A percentile compares a stretch with the other conserved stretches of the same genome.
These are phyloP conservation scores for Glutinoglossum americanum DNA, from an alignment of 495 filamentous ascomycete genomes.

Conservation along the genomic window DNA sequence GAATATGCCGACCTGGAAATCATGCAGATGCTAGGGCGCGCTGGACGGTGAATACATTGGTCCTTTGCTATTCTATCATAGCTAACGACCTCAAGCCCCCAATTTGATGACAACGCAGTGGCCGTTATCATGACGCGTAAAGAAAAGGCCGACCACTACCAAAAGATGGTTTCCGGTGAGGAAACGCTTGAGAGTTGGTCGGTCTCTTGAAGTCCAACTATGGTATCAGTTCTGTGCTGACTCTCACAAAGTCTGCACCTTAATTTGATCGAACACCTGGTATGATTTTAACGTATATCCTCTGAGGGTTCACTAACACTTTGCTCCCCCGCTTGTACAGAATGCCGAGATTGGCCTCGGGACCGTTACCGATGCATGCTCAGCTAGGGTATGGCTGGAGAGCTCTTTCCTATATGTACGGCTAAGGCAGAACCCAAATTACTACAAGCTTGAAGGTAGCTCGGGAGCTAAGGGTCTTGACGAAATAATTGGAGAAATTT, in stretches of 20 bases:
- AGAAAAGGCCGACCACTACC: conserved; percentile 47
- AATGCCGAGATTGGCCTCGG: conserved; percentile 85
- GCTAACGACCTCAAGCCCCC: conserved; percentile 26
- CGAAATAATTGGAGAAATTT: conserved; percentile 55
- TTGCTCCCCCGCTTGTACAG: conserved; percentile 7
- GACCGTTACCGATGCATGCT: conserved; percentile 45
- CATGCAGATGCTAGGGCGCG: conserved; percentile 96
- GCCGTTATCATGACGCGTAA: conserved; percentile 71
- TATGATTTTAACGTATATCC: conserved; percentile 3
- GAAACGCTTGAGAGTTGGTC: conserved; percentile 67
- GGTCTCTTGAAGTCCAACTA: not conserved
- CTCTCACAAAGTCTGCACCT: conserved; percentile 40
- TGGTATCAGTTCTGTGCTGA: not conserved
- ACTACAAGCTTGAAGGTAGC: conserved; percentile 53
- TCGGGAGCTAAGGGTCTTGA: conserved; percentile 33
- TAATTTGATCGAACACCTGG: conserved; percentile 72
- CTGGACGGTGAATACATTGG: conserved; percentile 32
- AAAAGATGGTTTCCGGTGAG: conserved; percentile 63
- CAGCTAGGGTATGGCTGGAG: conserved; percentile 63
- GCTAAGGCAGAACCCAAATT: conserved; percentile 51
- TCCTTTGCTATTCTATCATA: not conserved
- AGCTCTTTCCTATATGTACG: conserved; percentile 79
- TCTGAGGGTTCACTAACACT: not conserved
- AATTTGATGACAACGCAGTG: conserved; percentile 70
- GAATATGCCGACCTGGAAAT: conserved; percentile 87